Percentiles rank a stretch among this genome's conserved stretches.
These are phyloP conservation scores for Colletotrichum truncatum DNA, from an alignment of 2,329 filamentous ascomycete species.

Conservation along the genomic window DNA sequence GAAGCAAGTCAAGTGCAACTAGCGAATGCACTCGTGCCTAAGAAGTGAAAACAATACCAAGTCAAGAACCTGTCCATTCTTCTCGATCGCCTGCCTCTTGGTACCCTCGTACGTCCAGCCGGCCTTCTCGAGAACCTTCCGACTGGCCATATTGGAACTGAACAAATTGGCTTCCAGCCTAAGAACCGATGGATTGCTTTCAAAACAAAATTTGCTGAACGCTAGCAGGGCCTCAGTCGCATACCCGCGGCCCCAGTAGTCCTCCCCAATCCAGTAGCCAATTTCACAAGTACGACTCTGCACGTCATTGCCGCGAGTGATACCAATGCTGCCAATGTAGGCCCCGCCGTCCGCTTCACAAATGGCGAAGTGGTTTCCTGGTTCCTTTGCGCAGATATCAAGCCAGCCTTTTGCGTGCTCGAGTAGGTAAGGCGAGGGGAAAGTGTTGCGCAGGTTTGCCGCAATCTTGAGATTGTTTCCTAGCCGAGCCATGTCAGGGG, in stretches of 20 bases:
- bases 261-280: slow-evolving; percentile 57
- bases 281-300: slow-evolving; percentile 55
- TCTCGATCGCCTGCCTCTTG: slow-evolving; percentile 50
- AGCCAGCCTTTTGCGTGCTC: slow-evolving; percentile 41
- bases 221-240: slow-evolving; percentile 48
- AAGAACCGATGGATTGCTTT: slow-evolving; percentile 47
- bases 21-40: slow-evolving; percentile 40
- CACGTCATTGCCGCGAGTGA: slow-evolving; percentile 46
- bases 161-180: slow-evolving; percentile 52
- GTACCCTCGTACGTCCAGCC: slow-evolving; percentile 56
- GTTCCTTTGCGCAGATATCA: slow-evolving; percentile 18
- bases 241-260: slow-evolving; percentile 56
- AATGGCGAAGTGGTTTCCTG: slow-evolving; percentile 45
- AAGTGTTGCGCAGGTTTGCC: slow-evolving; percentile 19
- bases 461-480: slow-evolving; percentile 26
- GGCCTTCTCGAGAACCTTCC: slow-evolving; percentile 49
- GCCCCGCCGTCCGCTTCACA: slow-evolving; percentile 41
- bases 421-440: slow-evolving; percentile 37
- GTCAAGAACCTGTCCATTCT: slow-evolving; percentile 50
- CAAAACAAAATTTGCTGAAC: slow-evolving; percentile 55
- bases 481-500: slow-evolving; percentile 18
- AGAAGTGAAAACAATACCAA: slow-evolving; percentile 48
- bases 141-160: slow-evolving; percentile 51
- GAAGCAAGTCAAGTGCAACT: neutral
- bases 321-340: slow-evolving; percentile 52